phyloP scores from a whole-genome alignment of 495 filamentous ascomycete species.

The Trichocladium antarcticum region DNA sequence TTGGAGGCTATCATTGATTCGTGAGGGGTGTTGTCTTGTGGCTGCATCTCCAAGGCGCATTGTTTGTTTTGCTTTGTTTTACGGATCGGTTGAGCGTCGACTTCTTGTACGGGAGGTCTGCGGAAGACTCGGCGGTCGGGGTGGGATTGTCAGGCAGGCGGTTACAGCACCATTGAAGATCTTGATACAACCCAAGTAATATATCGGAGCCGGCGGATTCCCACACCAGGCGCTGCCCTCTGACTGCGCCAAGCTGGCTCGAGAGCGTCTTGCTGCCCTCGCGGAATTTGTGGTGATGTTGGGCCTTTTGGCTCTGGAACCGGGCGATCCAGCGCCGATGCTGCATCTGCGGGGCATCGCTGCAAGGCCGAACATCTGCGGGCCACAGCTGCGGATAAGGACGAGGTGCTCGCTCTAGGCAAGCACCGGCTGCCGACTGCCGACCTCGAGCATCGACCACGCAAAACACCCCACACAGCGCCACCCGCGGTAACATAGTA shows the following conservation, averaged over 20 bases:
- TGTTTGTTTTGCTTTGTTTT: too few species aligned
- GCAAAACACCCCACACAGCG: neutral
- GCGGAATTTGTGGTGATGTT: too few species aligned
- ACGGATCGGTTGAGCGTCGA: neutral
- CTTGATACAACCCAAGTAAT: neutral
- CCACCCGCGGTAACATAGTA: neutral
- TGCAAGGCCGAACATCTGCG: too few species aligned
- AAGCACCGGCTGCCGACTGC: constrained; percentile 4
- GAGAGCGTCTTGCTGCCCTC: too few species aligned
- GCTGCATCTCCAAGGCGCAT: too few species aligned
- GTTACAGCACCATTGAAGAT: too few species aligned
- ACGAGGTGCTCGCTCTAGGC: neutral
- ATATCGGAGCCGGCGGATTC: neutral
- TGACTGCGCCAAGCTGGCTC: neutral
- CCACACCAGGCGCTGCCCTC: neutral
- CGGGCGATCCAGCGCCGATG: too few species aligned
- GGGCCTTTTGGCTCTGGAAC: too few species aligned
- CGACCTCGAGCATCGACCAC: neutral
- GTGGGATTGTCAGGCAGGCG: too few species aligned
- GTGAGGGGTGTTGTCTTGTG: too few species aligned
- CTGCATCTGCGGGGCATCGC: too few species aligned
- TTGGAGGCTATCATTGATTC: constrained; percentile 61
- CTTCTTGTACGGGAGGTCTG: neutral
- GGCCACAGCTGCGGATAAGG: neutral
- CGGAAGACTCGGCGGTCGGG: too few species aligned